Evolutionary conservation across 768 basidiomycete species (phyloP), one percentile per base, ranked within the genome.

Genomic region (Rhizopogon vesiculosus): DNA sequence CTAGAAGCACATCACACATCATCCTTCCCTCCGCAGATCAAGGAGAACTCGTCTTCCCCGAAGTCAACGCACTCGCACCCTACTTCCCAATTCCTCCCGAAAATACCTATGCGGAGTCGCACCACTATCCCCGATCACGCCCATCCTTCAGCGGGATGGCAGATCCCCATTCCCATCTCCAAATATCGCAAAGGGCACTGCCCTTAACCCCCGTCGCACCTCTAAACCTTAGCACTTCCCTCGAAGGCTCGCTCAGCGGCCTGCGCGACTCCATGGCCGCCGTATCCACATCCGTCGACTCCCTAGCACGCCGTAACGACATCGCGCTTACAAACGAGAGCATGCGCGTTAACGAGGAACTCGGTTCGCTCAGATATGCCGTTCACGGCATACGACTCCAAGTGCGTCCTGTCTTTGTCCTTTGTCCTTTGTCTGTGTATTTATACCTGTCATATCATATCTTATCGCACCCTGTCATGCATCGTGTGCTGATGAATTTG

Each of bases 381-480:
- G 75, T 91, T 42, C 87, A 91, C 59, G 90, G 89, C 2, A 67
- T 93, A 45, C 77, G 90, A 53, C 87, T 92, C 78, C 90, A 91
- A 81, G 85, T 89, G 54, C 12, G 79, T 70, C 28, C 39, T 12
- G 25, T 12, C 9, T 22, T 22, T 25, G 12, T 42, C 18, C 42
- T 42, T 51, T 25, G 25, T 25, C 25, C 25, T 25, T 25, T 25
- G 25, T 25, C 25, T 4, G 25, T 25, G 25, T 25, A 25, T 25
- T 25, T 25, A 25, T 4, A 25, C 25, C 25, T 28, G 35, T 39
- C 45, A 31, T 18, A 13, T 15, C 42, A 4, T 12, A 50, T 49
- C 52, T 54, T 61, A 54, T 54, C 45, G 42, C 13, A 28, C 51
- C 51, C 48, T 46, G 22, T 42, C 42, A 46, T 29, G 38, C 39